A percentile compares a stretch with the other conserved stretches of the same genome.
Conservation (phyloP, 2,329 filamentous ascomycete genomes). For the Rachicladosporium sp. region DNA sequence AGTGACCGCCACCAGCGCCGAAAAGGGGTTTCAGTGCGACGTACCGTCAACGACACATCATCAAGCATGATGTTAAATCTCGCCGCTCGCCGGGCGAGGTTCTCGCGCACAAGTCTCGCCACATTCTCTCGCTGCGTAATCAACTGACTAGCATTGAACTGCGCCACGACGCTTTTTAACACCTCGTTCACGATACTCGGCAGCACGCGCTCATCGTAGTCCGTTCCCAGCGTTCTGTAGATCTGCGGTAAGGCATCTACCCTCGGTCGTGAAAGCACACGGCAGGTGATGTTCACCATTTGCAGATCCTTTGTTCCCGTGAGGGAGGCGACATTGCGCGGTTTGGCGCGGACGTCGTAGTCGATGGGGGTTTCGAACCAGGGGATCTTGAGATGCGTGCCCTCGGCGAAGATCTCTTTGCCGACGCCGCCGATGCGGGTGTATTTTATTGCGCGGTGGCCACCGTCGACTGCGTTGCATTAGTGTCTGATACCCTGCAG, state of each 20-base stretch:
- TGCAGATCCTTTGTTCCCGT: slow-evolving; percentile 98
- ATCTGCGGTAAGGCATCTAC: slow-evolving; percentile 87
- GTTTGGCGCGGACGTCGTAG: slow-evolving; percentile 96
- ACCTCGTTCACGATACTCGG: slow-evolving; percentile 99
- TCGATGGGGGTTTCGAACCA: slow-evolving; percentile 96
- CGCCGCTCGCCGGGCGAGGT: slow-evolving; percentile 78
- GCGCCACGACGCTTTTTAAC: slow-evolving; percentile 93
- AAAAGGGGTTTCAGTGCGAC: neutral
- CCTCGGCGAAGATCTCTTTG: slow-evolving; percentile 94
- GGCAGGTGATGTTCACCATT: slow-evolving; percentile 99
- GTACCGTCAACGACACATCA: slow-evolving; percentile 77
- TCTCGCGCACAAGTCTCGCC: slow-evolving; percentile 79
- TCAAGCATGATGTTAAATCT: slow-evolving; percentile 96
- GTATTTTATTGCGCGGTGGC: slow-evolving; percentile 98
- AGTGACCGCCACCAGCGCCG: too few relatives aligned
- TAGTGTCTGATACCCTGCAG: neutral
- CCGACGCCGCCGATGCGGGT: slow-evolving; percentile 75
- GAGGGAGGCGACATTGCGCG: slow-evolving; percentile 88
- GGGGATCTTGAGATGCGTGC: slow-evolving; percentile 85
- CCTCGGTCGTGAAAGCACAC: slow-evolving; percentile 86
- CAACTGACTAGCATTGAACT: slow-evolving; percentile 96
- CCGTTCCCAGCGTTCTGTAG: slow-evolving; percentile 85
- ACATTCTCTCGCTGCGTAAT: slow-evolving; percentile 99
- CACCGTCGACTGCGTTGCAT: slow-evolving; percentile 62
- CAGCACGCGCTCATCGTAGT: slow-evolving; percentile 96